Conservation (phyloP, 148 eudicot species). For the Cornus controversa region DNA sequence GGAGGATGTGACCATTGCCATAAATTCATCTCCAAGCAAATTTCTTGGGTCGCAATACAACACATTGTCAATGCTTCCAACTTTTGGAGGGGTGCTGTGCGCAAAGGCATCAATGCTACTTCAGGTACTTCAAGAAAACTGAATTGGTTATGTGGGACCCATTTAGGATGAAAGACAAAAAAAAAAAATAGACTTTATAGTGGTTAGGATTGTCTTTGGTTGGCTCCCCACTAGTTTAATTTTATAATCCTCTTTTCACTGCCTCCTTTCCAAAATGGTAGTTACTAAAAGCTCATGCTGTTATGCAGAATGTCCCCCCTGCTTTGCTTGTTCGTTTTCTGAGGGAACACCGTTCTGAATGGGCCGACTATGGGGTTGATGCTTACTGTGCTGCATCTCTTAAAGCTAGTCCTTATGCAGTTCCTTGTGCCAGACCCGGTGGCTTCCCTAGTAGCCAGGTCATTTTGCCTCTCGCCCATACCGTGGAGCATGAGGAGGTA, state of each 20-base stretch:
- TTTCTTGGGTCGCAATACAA: constrained; percentile 39
- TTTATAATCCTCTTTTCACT: not conserved
- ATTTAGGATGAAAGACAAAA: not conserved
- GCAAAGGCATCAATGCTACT: constrained; percentile 72
- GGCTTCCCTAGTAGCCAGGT: constrained; percentile 54
- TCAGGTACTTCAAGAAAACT: constrained; percentile 33
- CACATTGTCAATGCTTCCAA: constrained; percentile 40
- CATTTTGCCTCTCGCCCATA: constrained; percentile 57
- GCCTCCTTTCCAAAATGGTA: not conserved
- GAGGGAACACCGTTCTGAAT: constrained; percentile 66
- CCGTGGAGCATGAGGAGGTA: constrained; percentile 69
- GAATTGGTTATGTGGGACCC: not conserved
- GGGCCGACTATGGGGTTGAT: constrained; percentile 65
- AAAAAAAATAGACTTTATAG: not conserved
- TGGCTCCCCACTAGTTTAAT: not conserved
- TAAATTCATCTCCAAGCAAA: constrained; percentile 48
- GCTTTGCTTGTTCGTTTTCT: constrained; percentile 59
- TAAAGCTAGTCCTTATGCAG: constrained; percentile 49
- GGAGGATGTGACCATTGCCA: constrained; percentile 60
- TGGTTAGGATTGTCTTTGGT: not conserved
- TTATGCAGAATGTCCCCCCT: constrained; percentile 57
- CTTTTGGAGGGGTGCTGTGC: constrained; percentile 56
- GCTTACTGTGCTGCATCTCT: constrained; percentile 62
- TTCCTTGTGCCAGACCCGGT: constrained; percentile 51
- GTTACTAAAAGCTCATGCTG: constrained; percentile 1